These are phyloP conservation scores for Ophiocordyceps camponoti-floridani DNA, from an alignment of 2,329 filamentous ascomycete species.

Conservation along the genomic window DNA sequence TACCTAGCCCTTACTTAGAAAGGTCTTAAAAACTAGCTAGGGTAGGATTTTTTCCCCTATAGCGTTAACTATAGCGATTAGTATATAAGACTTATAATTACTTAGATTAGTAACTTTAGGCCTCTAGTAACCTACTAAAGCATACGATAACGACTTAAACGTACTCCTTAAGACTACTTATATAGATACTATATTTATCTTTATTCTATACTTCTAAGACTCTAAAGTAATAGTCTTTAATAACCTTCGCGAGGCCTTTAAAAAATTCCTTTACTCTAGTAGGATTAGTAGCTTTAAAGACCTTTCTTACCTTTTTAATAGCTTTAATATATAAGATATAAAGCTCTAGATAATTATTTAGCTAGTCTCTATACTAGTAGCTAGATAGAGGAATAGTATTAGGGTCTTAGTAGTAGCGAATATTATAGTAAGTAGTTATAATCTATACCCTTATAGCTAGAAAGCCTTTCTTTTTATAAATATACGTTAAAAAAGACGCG, in stretches of 20 bases:
- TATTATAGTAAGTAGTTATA: no score
- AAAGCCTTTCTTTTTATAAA: no score
- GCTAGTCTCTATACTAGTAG: no score
- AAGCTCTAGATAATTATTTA: no score
- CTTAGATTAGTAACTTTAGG: not conserved
- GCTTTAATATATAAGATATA: no score
- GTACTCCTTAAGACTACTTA: not conserved
- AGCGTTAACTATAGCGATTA: not conserved
- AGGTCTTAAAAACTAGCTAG: not conserved
- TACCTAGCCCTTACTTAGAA: not conserved
- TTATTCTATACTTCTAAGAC: not conserved
- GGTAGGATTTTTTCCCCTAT: not conserved
- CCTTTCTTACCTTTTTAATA: no score
- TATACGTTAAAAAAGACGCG: no score
- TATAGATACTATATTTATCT: not conserved
- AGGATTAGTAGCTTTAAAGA: no score
- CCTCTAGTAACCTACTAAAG: not conserved
- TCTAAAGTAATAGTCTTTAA: not conserved
- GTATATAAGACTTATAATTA: not conserved
- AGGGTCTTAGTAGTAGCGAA: no score
- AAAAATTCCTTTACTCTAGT: no score
- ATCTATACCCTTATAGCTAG: no score
- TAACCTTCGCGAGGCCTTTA: not conserved
- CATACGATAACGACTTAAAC: not conserved
- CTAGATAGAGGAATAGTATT: no score